Evolutionary conservation across 768 basidiomycete species (phyloP), one percentile per base, ranked within the genome.

Genomic region (Suillus hirtellus): DNA sequence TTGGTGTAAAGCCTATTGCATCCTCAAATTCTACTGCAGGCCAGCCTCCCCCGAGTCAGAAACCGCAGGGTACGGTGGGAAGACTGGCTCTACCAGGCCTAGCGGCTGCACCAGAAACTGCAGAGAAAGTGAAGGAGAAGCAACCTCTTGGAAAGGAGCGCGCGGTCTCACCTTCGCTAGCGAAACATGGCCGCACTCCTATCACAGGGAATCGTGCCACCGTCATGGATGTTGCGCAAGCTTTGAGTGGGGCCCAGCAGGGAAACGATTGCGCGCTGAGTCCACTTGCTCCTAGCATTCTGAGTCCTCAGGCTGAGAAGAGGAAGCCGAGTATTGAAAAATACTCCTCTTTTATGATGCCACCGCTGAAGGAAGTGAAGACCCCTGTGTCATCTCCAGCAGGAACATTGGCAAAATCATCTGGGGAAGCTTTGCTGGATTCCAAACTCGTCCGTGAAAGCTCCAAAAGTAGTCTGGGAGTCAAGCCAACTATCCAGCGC

Each of bases 211-310:
- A 83, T 60, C 79, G 92, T 64, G 84, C 88, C 21, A 85, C 86
- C 15, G 89, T 86, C 27, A 92, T 93, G 91, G 89, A 93, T 47
- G 84, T 93, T 12, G 89, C 89, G 3, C 88, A 87, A 71, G 82
- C 84, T 10, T 71, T 91, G 60, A 78, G 72, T 40, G 79, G 82
- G 63, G 75, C 71, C 6, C 70, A 70, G 7, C 64, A 60, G 24
- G 61, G 42, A 44, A 56, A 68, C 9, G 56, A 47, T 49, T 42
- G 65, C 52, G 21, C 49, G 63, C 56, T 63, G 53, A 43, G 66
- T 66, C 66, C 65, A 44, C 42, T 65, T 40, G 50, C 63, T 14
- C 63, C 67, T 19, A 68, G 66, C 14, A 64, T 31, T 59, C 66
- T 43, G 8, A 64, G 75, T 6, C 64, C 71, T 4, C 78, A 77